Percentiles rank a stretch among this genome's conserved stretches.
Conservation (phyloP, 257 asterid species). For the Cynanchum wilfordii region DNA sequence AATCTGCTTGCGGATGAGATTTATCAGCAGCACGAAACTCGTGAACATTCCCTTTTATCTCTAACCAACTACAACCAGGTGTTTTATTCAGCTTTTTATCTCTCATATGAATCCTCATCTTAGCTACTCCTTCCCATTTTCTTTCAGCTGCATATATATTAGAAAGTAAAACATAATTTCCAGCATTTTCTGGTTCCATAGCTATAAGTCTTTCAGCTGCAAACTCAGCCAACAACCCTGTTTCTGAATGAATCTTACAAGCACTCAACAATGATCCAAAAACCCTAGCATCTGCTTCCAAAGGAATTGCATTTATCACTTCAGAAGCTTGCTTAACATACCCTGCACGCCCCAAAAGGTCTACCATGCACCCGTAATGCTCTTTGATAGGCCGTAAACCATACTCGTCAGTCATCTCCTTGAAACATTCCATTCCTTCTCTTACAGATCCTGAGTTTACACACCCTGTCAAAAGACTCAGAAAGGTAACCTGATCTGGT, state of each 20-base stretch:
- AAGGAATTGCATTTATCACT: slow-evolving; percentile 1
- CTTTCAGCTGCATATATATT: neutral
- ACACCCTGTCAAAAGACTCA: neutral
- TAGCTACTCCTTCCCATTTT: slow-evolving; percentile 4
- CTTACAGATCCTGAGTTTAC: slow-evolving; percentile 1
- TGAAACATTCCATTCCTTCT: neutral
- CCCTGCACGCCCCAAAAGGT: slow-evolving; percentile 10
- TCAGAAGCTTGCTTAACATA: neutral
- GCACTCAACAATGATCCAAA: slow-evolving; percentile 2
- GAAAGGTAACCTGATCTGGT: slow-evolving; percentile 6
- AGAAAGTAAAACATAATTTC: slow-evolving; percentile 1
- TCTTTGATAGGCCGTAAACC: neutral
- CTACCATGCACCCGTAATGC: neutral
- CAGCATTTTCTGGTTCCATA: slow-evolving; percentile 1
- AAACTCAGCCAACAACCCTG: neutral
- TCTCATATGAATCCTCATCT: slow-evolving; percentile 3
- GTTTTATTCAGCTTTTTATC: neutral
- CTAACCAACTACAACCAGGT: neutral
- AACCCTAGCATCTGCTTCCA: neutral
- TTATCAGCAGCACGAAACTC: slow-evolving; percentile 2
- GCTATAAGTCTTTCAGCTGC: neutral
- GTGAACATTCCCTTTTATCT: neutral
- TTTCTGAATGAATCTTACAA: slow-evolving; percentile 1
- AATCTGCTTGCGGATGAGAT: neutral
- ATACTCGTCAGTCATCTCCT: neutral